Evolutionary conservation across 495 filamentous ascomycete genomes (phyloP), one percentile per base, ranked within the genome.

Genomic region (Pyrenopolyporus hunteri): DNA sequence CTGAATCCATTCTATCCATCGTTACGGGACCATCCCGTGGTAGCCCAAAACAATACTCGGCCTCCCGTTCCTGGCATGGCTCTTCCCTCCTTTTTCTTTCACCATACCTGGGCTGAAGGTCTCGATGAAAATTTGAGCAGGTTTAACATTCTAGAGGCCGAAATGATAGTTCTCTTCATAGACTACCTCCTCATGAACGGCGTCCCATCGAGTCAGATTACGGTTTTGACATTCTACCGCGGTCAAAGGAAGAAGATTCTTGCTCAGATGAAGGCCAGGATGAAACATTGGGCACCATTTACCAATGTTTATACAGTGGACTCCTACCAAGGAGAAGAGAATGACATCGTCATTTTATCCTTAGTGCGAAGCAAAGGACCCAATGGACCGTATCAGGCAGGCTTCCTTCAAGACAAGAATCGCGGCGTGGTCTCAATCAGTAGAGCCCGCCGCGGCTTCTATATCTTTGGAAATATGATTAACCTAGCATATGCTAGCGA

Each of bases 301-400:
- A 81, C 89, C 64, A 92, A 90, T 19, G 85, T 97, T 1, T 81
- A 79, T 32, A 97, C 94, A 0, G 90, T 98, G 0, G 94, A 98
- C 66, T 92, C 90, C 0, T 97, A 93, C 70, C 94, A 98, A 68
- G 93, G 93, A 22, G 92, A 97, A 69, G 92, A 98, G 64, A 97
- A 97, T 63, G 90, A 91, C 14, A 78, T 97, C 29, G 76, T 97
- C 13, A 63, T 98, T 3, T 78, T 97, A 1, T 96, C 93, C 0
- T 76, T 97, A 0, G 93, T 97, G 8, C 81, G 94, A 39, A 93
- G 87, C 65, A 71, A 71, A 1, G 46, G 63, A 9, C 40, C 20
- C 0, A 11, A 65, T 0, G 63, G 62, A 13, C 57, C 63, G 7
- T 35, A 61, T 9, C 59, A 48, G 17, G 52, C 76, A 28, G 90